Conservation (phyloP, 345 rosid genomes). For the Hevea brasiliensis region DNA sequence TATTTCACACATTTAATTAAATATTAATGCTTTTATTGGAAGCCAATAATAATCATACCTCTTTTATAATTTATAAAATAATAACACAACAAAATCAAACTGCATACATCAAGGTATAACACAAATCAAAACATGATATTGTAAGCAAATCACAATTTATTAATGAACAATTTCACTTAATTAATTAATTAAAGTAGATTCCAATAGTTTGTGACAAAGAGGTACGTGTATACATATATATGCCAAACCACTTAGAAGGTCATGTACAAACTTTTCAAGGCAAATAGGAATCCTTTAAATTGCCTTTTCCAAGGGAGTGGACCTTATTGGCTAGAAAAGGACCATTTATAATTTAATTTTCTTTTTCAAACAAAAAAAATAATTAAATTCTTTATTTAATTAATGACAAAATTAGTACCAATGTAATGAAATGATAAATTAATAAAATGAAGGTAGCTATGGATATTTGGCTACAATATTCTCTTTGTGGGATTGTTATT, state of each 20-base stretch:
- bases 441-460: not conserved
- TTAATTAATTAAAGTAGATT: too few relatives aligned
- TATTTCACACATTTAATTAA: not conserved
- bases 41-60: not conserved
- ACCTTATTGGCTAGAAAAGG: not conserved
- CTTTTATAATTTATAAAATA: too few relatives aligned
- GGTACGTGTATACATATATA: too few relatives aligned
- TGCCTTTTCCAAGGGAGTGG: not conserved
- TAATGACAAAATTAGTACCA: too few relatives aligned
- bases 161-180: too few relatives aligned
- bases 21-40: too few relatives aligned
- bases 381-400: too few relatives aligned
- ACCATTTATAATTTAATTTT: not conserved
- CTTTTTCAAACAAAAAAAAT: too few relatives aligned
- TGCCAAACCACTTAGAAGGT: not conserved
- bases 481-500: not conserved
- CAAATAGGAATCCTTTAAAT: not conserved
- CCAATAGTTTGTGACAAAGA: not conserved
- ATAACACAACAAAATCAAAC: not conserved
- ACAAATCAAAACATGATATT: not conserved
- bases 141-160: not conserved
- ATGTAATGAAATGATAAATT: not conserved
- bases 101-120: not conserved
- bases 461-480: not conserved
- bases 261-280: not conserved